Base-by-base conservation (phyloP, 1,139 yeast genomes). In the Hyphopichia pseudoburtonii region DNA sequence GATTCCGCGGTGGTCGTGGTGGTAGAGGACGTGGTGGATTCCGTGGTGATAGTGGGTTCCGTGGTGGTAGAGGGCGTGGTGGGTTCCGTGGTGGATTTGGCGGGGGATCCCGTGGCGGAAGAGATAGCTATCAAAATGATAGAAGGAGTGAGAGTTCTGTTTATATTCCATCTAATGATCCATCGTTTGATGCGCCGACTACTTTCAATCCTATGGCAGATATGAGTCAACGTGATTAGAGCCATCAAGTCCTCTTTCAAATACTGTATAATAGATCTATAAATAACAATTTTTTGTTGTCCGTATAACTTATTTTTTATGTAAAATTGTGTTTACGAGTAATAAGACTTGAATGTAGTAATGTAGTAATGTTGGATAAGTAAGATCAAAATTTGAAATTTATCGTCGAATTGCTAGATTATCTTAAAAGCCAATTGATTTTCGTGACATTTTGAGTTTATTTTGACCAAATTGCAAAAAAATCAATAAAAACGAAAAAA, bases 11-110 rank as follows among this genome's bases (percentile, higher is more conserved):
- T 8, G 31, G 31, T 17, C 10, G 29, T 7, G 40, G 58, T 27
- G 49, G 50, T 10, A 48, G 60, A 44, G 49, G 52, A 12, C 45
- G 60, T 36, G 55, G 57, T 16, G 54, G 57, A 3, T 49, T 43
- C 21, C 45, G 62, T 41, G 40, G 38, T 12, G 40, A 52, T 37
- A 57, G 60, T 10, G 45, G 46, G 3, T 34, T 18, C 18, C 23
- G 40, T 17, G 34, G 36, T n/a, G 31, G 35, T 19, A 48, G 52
- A 9, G 36, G 37, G 41, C 23, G 23, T 21, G 23, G 23, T 21
- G 23, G 23, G 10, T 21, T 34, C 21, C 37, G 51, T 9, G 40
- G 44, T 22, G 41, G 40, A 14, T 25, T 47, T 16, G 43, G 45
- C 16, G 39, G 46, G n/a, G 29, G 22, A 27, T 25, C 35, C 10